Conservation (phyloP, 73 alveolate genomes). For the Paramecium tetraurelia region DNA sequence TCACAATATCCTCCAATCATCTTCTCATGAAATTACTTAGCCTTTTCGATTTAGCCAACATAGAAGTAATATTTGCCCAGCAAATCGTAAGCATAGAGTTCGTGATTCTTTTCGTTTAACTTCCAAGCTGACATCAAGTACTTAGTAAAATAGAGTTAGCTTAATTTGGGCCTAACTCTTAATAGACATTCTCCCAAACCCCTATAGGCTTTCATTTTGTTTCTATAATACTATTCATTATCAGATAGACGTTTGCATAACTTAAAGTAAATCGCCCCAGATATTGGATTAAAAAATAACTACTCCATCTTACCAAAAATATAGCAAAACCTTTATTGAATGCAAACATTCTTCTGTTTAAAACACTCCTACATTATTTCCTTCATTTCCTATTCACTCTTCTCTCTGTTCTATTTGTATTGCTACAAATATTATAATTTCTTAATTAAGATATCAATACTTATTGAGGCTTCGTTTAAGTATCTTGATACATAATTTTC, state of each 20-base stretch:
- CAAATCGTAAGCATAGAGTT: background rate
- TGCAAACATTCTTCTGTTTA: background rate
- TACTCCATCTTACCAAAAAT: conserved; percentile 33
- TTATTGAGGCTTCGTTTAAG: background rate
- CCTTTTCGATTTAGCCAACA: conserved; percentile 1
- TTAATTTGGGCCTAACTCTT: conserved; percentile 12
- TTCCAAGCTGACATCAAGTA: conserved; percentile 34
- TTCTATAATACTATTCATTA: background rate
- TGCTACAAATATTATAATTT: background rate
- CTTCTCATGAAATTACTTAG: background rate
- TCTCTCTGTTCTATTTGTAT: conserved; percentile 12
- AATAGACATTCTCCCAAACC: conserved; percentile 10
- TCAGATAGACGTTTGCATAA: conserved; percentile 22
- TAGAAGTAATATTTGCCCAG: background rate
- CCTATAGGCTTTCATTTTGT: background rate
- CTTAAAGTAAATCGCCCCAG: background rate
- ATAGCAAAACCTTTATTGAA: conserved; percentile 8
- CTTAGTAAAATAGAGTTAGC: background rate
- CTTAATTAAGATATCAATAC: background rate
- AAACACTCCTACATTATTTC: background rate
- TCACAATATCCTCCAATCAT: conserved; percentile 31
- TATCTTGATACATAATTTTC: background rate
- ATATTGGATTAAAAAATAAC: background rate
- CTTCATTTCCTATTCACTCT: background rate
- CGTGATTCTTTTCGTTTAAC: background rate